Conservation (phyloP, 148 eudicot genomes). For the Mesembryanthemum crystallinum region DNA sequence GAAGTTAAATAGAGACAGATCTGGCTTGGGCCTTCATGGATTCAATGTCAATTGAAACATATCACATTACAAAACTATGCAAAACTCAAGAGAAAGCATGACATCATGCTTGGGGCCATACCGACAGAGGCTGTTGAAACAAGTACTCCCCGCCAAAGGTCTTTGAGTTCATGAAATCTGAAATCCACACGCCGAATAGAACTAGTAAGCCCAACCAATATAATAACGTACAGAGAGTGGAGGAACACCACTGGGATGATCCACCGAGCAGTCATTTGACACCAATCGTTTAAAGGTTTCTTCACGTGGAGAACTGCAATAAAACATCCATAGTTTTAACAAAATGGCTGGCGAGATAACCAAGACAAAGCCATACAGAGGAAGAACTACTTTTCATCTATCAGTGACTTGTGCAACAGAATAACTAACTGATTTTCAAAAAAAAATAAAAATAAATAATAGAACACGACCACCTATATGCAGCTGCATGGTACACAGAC, state of each 20-base stretch:
- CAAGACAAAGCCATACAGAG: not conserved
- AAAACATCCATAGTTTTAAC: not conserved
- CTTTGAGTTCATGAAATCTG: constrained; percentile 88
- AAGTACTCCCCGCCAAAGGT: constrained; percentile 82
- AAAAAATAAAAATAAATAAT: not conserved
- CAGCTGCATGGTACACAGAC: not conserved
- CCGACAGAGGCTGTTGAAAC: constrained; percentile 66
- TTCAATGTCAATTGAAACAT: not conserved
- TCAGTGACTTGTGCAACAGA: not conserved
- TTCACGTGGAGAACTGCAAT: constrained; percentile 58
- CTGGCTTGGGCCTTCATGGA: not conserved
- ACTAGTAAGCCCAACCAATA: constrained; percentile 59
- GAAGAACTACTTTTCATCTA: not conserved
- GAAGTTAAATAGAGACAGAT: not conserved
- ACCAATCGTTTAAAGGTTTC: constrained; percentile 62
- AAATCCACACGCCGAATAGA: constrained; percentile 77
- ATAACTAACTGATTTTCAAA: not conserved
- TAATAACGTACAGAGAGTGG: constrained; percentile 61
- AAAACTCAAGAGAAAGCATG: not conserved
- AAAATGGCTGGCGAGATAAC: not conserved
- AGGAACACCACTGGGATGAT: constrained; percentile 54
- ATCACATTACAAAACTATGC: not conserved
- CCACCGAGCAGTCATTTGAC: constrained; percentile 75
- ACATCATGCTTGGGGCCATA: constrained; percentile 24
- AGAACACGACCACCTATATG: not conserved